A percentile compares a stretch with the other conserved stretches of the same genome.
phyloP scores from a whole-genome alignment of 2,329 filamentous ascomycete genomes.

The Aspergillus puulaauensis region DNA sequence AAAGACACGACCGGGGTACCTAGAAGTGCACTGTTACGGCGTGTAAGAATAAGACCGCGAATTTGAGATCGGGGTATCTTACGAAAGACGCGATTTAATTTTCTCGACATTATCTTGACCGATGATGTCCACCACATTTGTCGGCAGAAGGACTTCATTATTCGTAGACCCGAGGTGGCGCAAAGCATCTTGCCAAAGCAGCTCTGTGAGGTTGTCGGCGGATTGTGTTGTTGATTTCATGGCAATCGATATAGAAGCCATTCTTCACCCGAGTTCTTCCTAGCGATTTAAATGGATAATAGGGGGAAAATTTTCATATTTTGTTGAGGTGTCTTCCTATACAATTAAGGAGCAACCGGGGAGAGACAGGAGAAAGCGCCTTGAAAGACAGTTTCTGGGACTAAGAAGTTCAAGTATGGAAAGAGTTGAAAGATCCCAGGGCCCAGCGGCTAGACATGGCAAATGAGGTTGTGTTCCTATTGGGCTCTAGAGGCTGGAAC shows the following conservation, averaged over 20 bases:
- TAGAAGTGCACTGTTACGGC: slow-evolving; percentile 24
- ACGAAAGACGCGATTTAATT: slow-evolving; percentile 33
- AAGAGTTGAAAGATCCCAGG: slow-evolving; percentile 5
- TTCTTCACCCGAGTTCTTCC: slow-evolving; percentile 1
- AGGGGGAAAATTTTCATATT: background rate
- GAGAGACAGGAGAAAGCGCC: slow-evolving; percentile 7
- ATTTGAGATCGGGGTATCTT: slow-evolving; percentile 8
- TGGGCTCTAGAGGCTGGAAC: slow-evolving; percentile 13
- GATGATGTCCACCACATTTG: slow-evolving; percentile 30
- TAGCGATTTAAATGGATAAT: background rate
- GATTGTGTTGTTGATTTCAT: slow-evolving; percentile 15
- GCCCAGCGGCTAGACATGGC: slow-evolving; percentile 6
- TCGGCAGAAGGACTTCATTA: slow-evolving; percentile 33
- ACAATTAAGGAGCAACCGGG: background rate
- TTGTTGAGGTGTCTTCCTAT: slow-evolving; percentile 1
- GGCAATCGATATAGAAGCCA: slow-evolving; percentile 15
- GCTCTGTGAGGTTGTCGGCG: slow-evolving; percentile 22
- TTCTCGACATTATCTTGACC: slow-evolving; percentile 29
- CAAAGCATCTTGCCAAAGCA: slow-evolving; percentile 32
- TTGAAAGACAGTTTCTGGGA: slow-evolving; percentile 8
- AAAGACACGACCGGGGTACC: slow-evolving; percentile 26
- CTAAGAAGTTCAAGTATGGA: slow-evolving; percentile 4
- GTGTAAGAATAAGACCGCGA: slow-evolving; percentile 9
- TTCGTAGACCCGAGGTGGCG: slow-evolving; percentile 30
- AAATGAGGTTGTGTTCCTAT: slow-evolving; percentile 13